Evolutionary conservation across 2,329 filamentous ascomycete species (phyloP).

Genomic region (Colletotrichum destructivum): DNA sequence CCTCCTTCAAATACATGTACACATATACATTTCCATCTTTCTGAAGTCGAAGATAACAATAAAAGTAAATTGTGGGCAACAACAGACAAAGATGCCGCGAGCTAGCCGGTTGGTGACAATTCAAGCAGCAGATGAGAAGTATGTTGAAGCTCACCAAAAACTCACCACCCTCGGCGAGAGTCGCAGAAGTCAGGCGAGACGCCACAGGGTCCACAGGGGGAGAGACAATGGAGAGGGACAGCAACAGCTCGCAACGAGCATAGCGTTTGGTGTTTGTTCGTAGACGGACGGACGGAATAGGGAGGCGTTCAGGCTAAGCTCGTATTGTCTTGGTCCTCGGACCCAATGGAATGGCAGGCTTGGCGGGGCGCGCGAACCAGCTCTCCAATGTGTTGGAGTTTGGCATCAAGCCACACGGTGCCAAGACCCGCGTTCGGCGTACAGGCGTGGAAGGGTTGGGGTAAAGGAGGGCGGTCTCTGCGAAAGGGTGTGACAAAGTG

Average conservation of each 20-base stretch:
- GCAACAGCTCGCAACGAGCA: constrained; percentile 12
- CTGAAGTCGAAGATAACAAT: not conserved
- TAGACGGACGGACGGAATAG: constrained; percentile 4
- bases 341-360: constrained; percentile 16
- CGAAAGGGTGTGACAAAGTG: not conserved
- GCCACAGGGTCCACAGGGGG: not conserved
- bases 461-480: not conserved
- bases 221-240: constrained; percentile 9
- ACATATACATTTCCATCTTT: not conserved
- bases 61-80: too few species aligned
- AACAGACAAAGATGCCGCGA: not conserved
- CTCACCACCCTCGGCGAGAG: not conserved
- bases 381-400: constrained; percentile 11
- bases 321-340: not conserved
- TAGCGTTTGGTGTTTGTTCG: constrained; percentile 7
- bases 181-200: not conserved
- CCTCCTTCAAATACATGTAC: not conserved
- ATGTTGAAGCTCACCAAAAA: not conserved
- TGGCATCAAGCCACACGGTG: constrained; percentile 28
- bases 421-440: constrained; percentile 19
- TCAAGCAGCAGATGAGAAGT: not conserved
- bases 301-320: constrained; percentile 18
- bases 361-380: constrained; percentile 13
- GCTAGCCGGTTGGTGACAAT: not conserved
- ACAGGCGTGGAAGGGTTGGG: constrained; percentile 24